phyloP scores from a whole-genome alignment of 257 asterid genomes.

The Gentiana straminea region DNA sequence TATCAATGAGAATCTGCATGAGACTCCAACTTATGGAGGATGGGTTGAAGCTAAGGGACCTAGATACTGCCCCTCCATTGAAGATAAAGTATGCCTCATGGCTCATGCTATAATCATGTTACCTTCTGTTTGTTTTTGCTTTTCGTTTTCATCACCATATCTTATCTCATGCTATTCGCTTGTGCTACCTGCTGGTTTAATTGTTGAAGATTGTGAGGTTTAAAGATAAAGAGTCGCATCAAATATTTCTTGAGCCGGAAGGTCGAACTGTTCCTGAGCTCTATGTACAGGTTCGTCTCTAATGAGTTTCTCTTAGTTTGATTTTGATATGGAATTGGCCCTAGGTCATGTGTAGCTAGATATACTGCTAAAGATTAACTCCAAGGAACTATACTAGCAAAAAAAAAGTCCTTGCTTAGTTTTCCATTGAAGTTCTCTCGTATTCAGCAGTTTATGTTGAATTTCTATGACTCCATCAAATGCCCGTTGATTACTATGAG shows the following conservation, averaged over 20 bases:
- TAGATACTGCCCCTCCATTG: conserved; percentile 99
- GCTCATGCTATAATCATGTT: conserved; percentile 10
- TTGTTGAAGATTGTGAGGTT: conserved; percentile 76
- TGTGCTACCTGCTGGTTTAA: conserved; percentile 12
- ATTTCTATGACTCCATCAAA: no score
- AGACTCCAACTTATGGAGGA: conserved; percentile 98
- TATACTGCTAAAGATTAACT: no score
- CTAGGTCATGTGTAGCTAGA: neutral
- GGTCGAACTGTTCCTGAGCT: conserved; percentile 95
- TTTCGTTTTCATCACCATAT: neutral
- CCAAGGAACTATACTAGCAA: no score
- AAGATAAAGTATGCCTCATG: conserved; percentile 67
- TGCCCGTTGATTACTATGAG: no score
- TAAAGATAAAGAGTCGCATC: conserved; percentile 95
- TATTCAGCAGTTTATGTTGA: no score
- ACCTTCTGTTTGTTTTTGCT: neutral
- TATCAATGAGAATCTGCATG: conserved; percentile 81
- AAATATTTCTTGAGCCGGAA: conserved; percentile 97
- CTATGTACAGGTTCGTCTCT: conserved; percentile 72
- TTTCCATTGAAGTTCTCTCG: no score
- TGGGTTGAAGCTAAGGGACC: conserved; percentile 99
- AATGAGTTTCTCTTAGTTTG: conserved; percentile 12
- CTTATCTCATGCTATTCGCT: conserved; percentile 9
- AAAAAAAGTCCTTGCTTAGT: no score
- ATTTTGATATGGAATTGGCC: neutral